Evolutionary conservation across 2,329 filamentous ascomycete species (phyloP).

Genomic region (Colletotrichum camelliae): DNA sequence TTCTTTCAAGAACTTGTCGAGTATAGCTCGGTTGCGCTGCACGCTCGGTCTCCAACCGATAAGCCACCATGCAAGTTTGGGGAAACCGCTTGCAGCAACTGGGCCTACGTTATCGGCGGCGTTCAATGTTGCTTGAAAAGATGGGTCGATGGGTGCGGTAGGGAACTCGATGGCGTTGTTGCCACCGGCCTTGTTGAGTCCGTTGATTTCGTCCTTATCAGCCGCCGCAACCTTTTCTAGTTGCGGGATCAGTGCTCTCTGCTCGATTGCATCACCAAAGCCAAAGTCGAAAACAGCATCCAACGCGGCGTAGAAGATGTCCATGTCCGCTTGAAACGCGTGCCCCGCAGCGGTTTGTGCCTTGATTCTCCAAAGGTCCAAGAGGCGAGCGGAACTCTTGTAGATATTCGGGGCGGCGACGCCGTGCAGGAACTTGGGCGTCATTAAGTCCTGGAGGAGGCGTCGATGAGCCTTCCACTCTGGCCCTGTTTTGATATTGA

Average conservation of each 20-base stretch:
- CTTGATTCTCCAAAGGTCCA: conserved; percentile 41
- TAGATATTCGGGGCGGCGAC: conserved; percentile 39
- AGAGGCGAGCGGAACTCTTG: conserved; percentile 29
- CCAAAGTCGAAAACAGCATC: conserved; percentile 40
- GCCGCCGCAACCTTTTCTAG: background rate
- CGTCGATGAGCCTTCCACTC: conserved; percentile 37
- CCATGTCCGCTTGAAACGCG: conserved; percentile 35
- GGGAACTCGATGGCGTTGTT: background rate
- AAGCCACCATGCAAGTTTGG: background rate
- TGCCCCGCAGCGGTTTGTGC: conserved; percentile 26
- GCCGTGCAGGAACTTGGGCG: conserved; percentile 36
- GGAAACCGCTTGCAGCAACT: background rate
- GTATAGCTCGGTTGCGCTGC: background rate
- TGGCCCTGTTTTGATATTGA: conserved; percentile 35
- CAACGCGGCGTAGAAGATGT: conserved; percentile 36
- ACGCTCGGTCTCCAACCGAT: background rate
- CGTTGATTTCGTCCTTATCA: background rate
- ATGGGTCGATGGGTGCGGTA: background rate
- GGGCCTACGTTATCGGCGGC: background rate
- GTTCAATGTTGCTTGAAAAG: background rate
- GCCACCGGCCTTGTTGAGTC: no score
- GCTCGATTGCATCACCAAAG: conserved; percentile 25
- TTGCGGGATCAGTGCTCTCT: background rate
- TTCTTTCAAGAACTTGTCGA: background rate
- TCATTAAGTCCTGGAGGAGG: conserved; percentile 42